Conservation (phyloP, 129 eudicot species). For the Logfia minima region DNA sequence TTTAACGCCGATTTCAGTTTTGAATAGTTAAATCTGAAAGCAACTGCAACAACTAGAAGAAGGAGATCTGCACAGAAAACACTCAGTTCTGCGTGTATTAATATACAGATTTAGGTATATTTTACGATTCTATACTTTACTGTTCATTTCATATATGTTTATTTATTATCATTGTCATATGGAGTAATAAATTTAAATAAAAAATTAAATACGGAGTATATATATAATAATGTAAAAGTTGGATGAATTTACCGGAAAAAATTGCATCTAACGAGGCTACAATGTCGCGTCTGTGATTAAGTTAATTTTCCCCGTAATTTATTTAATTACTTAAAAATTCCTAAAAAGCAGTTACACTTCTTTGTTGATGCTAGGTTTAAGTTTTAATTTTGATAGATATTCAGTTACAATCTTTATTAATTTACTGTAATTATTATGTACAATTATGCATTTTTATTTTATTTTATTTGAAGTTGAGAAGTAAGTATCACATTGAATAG, state of each 20-base stretch:
- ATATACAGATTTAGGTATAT: constrained; percentile 22
- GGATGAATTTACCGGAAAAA: constrained; percentile 16
- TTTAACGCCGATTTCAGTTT: neutral
- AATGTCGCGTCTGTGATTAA: constrained; percentile 21
- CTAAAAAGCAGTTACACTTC: constrained; percentile 25
- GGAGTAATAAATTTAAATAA: neutral
- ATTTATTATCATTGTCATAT: neutral
- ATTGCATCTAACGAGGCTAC: constrained; percentile 27
- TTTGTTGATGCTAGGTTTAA: constrained; percentile 17
- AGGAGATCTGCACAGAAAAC: constrained; percentile 29
- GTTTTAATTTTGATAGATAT: constrained; percentile 20
- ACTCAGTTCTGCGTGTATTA: neutral
- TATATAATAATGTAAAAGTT: neutral
- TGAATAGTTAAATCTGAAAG: neutral
- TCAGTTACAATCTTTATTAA: constrained; percentile 2
- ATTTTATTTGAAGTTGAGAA: neutral
- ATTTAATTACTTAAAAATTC: neutral
- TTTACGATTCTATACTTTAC: neutral
- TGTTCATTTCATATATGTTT: constrained; percentile 9
- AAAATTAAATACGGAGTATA: neutral
- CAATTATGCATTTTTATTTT: neutral
- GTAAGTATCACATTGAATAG: neutral
- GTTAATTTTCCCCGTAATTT: constrained; percentile 3
- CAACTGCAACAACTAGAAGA: constrained; percentile 5
- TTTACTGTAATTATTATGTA: neutral